Base-by-base conservation (phyloP, 768 basidiomycete species). In the Rhizopogon rudus region DNA sequence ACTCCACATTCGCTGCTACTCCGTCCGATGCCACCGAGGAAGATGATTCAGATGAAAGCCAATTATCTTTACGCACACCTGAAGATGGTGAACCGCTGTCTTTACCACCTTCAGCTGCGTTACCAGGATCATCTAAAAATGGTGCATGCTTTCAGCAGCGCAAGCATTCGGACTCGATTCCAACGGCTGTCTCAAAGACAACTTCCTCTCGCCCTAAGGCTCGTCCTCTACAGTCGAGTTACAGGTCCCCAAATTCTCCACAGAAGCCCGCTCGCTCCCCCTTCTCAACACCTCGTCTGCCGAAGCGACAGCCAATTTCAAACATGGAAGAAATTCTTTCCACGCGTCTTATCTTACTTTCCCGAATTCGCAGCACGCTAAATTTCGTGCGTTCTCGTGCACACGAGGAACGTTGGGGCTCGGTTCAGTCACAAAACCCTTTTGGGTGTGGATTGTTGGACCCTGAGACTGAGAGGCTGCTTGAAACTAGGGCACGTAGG, bases 401-500 rank as follows among this genome's bases (percentile, higher is more conserved):
- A 72, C 49, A 69, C 67, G 44, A 72, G 68, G 48, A 73, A 68
- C 56, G 79, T 73, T 60, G 64, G 72, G 35, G 66, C 66, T 40
- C 73, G 71, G 22, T 77, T 74, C 68, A 66, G 68, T 22, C 48
- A 22, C 48, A 37, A 37, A 6, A 37, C 22, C 16, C 48, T 37
- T 10, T 25, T 37, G 48, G 48, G 35, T 37, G 22, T 25, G 33
- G 35, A 16, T 14, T 49, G 13, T 56, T 57, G 58, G 68, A 70
- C 17, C 6, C 53, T 10, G 68, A 70, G 29, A 17, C 44, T 4
- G 68, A 71, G 50, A 56, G 41, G 14, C 67, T 81, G 6, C 71
- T 88, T 22, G 84, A 86, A 65, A 74, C 81, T 40, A 79, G 78
- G 58, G 79, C 81, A 35, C 75, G 81, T 40, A 76, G 88, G 31